Conservation (phyloP, 768 basidiomycete species). For the Leccinum olivaceopallidum region DNA sequence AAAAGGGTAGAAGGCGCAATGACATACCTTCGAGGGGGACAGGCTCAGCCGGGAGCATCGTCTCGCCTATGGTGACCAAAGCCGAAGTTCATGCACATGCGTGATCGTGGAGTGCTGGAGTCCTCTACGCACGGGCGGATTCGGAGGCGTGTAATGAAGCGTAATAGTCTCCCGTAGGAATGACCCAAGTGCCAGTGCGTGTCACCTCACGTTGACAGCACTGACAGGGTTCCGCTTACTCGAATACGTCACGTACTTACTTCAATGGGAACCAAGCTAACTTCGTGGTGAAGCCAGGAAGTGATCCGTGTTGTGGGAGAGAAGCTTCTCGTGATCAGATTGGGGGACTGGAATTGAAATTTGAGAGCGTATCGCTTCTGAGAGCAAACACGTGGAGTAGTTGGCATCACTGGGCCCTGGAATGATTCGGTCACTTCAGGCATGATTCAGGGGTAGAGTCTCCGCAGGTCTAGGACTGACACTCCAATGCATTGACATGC, state of each 20-base stretch:
- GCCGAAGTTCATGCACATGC: not conserved
- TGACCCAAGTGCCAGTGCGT: not conserved
- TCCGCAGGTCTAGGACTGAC: too few relatives aligned
- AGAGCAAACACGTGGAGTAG: not conserved
- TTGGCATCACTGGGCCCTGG: not conserved
- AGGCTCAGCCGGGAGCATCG: slow-evolving; percentile 8
- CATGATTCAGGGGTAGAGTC: too few relatives aligned
- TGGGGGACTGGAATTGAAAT: not conserved
- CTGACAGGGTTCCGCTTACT: not conserved
- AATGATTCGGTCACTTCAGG: too few relatives aligned
- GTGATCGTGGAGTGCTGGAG: not conserved
- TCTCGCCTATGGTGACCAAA: not conserved
- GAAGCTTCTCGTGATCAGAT: slow-evolving; percentile 1
- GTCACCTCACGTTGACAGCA: not conserved
- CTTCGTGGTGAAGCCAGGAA: not conserved
- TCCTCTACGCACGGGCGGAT: slow-evolving; percentile 1
- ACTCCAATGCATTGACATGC: too few relatives aligned
- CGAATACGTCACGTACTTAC: slow-evolving; percentile 19
- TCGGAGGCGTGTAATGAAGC: slow-evolving; percentile 9
- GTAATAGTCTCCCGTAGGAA: not conserved
- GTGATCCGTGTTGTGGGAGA: not conserved
- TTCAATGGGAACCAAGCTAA: too few relatives aligned
- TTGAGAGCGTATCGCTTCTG: too few relatives aligned
- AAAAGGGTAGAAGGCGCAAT: not conserved
- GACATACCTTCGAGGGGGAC: slow-evolving; percentile 13